phyloP scores from a whole-genome alignment of 371 early-diverging fungal genomes.

The Mortierella sp. region DNA sequence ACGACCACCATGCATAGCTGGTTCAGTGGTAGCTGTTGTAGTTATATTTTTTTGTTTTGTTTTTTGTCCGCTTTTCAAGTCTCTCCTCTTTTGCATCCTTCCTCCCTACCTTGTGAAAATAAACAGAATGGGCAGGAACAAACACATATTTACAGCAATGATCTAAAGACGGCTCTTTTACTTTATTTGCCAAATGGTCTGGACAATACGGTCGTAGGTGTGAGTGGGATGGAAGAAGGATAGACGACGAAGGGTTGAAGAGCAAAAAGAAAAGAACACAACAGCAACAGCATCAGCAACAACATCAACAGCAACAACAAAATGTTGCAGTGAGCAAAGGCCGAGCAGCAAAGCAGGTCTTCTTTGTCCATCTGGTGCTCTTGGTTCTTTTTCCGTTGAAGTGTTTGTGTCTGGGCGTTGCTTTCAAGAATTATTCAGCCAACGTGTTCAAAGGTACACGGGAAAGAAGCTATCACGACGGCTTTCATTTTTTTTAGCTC shows the following conservation, averaged over 20 bases:
- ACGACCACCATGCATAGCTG: slow-evolving; percentile 18
- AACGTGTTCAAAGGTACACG: background rate
- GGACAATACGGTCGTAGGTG: background rate
- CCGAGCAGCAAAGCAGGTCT: too few relatives aligned
- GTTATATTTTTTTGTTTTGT: background rate
- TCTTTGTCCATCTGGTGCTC: background rate
- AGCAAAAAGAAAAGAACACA: background rate
- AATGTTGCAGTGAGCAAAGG: too few relatives aligned
- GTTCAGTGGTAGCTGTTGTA: background rate
- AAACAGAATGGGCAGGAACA: background rate
- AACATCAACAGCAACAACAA: too few relatives aligned
- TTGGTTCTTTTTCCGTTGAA: background rate
- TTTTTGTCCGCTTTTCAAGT: background rate
- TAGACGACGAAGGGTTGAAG: background rate
- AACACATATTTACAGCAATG: background rate
- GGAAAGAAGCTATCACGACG: background rate
- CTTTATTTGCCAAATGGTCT: background rate
- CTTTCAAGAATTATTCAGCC: background rate
- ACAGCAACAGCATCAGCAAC: too few relatives aligned
- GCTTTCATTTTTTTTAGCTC: background rate
- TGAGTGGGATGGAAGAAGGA: background rate
- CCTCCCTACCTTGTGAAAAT: background rate
- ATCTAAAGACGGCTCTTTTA: background rate
- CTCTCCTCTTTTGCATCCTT: background rate
- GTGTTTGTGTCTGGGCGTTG: background rate